Evolutionary conservation across 108 stramenopile genomes (phyloP).

Genomic region (Pseudonitzschia multiseries): DNA sequence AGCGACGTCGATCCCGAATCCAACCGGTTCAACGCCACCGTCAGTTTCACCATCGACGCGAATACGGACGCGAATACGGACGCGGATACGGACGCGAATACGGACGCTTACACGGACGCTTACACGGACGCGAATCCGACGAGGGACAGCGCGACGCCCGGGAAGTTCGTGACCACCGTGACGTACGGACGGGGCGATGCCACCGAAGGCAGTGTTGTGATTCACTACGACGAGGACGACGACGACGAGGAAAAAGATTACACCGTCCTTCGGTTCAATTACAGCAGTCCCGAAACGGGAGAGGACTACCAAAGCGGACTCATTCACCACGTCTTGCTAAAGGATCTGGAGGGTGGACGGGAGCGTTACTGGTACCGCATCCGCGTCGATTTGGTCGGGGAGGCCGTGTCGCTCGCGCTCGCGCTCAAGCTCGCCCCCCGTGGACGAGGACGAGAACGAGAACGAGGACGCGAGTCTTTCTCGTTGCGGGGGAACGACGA

Average conservation of each 20-base stretch:
- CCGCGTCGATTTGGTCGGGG: not conserved
- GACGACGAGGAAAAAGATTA: not conserved
- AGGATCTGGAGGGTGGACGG: constrained; percentile 37
- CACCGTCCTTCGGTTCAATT: constrained; percentile 20
- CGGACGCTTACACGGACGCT: too few species aligned
- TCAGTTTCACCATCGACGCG: constrained; percentile 37
- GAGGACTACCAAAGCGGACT: constrained; percentile 38
- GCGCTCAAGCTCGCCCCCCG: too few species aligned
- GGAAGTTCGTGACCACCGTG: constrained; percentile 21
- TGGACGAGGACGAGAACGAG: too few species aligned
- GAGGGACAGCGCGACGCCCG: too few species aligned
- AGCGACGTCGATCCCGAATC: constrained; percentile 30
- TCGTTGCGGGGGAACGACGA: not conserved
- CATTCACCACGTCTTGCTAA: constrained; percentile 46
- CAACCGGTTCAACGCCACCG: constrained; percentile 34
- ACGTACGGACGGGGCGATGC: constrained; percentile 31
- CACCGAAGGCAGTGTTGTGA: constrained; percentile 14
- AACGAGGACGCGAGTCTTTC: not conserved
- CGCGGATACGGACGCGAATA: too few species aligned
- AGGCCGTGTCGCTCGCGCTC: not conserved
- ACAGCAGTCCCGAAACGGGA: constrained; percentile 10
- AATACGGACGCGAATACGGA: constrained; percentile 5
- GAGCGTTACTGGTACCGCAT: constrained; percentile 47
- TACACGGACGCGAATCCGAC: too few species aligned
- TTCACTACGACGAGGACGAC: not conserved